Percentiles rank a stretch among this genome's conserved stretches.
phyloP scores from a whole-genome alignment of 208 protist genomes.

The Leishmania gerbilli region DNA sequence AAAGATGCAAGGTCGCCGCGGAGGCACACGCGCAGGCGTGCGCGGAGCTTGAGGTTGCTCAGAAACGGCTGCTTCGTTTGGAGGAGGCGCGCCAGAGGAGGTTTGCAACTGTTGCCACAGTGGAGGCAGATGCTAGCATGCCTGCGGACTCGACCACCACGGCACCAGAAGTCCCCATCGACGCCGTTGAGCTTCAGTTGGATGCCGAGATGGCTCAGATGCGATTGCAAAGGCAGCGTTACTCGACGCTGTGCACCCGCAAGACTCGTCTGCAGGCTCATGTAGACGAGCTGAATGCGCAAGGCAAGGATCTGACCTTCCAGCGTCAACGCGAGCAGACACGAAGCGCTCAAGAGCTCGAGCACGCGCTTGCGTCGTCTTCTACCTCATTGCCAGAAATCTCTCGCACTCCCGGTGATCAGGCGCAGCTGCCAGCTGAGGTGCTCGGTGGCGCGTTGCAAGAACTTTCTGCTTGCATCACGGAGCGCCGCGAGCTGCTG shows the following conservation, averaged over 20 bases:
- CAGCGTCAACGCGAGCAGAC: conserved; percentile 6
- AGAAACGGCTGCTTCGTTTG: neutral
- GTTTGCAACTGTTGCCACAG: neutral
- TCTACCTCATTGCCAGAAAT: neutral
- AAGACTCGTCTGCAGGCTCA: conserved; percentile 5
- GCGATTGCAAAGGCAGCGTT: conserved; percentile 10
- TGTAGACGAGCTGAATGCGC: neutral
- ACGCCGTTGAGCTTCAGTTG: conserved; percentile 7
- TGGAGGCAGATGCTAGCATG: neutral
- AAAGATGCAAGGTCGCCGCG: neutral
- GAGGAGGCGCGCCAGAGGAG: neutral
- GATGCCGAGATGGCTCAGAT: conserved; percentile 14
- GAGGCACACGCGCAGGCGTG: neutral
- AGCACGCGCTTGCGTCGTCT: neutral
- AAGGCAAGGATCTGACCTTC: neutral
- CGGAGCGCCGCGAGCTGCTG: conserved; percentile 8
- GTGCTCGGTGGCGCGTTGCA: neutral
- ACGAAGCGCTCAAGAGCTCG: neutral
- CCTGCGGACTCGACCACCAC: neutral
- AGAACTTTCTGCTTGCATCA: conserved; percentile 19
- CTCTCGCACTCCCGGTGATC: neutral
- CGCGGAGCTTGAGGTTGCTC: conserved; percentile 5
- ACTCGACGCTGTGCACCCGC: conserved; percentile 7
- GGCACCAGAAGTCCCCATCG: neutral
- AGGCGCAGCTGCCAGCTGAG: neutral